Conservation (phyloP, 305 asterid genomes). For the Fraxinus xanthoxyloides region DNA sequence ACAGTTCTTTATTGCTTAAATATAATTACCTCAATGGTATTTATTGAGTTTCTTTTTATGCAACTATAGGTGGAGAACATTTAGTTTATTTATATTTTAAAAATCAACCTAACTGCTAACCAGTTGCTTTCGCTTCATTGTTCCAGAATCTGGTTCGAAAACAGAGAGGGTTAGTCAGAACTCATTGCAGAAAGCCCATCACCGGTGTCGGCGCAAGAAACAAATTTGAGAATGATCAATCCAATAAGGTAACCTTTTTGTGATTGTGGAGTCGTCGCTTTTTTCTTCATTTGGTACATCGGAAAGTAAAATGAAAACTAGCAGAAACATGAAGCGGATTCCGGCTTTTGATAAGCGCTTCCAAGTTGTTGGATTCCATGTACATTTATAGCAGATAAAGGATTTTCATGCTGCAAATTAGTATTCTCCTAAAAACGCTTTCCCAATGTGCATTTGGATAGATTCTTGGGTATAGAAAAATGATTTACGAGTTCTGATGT, state of each 20-base stretch:
- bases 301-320: background rate
- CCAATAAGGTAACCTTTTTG: constrained; percentile 13
- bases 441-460: background rate
- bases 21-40: background rate
- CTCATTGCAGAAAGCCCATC: constrained; percentile 85
- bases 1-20: background rate
- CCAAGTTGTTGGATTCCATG: background rate
- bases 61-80: background rate
- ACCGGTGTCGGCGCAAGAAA: constrained; percentile 88
- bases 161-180: constrained; percentile 68
- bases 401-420: background rate
- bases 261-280: background rate
- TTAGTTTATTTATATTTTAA: background rate
- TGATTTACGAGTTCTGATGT: background rate
- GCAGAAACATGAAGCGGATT: background rate
- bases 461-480: background rate
- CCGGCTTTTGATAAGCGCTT: background rate
- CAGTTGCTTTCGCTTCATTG: constrained; percentile 14
- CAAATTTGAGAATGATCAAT: constrained; percentile 65
- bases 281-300: background rate
- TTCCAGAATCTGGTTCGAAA: constrained; percentile 45
- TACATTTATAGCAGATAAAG: background rate
- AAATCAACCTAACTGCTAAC: background rate
- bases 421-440: background rate
- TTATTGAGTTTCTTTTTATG: background rate